Percentiles rank a stretch among this genome's conserved stretches.
Conservation (phyloP, 331 rosid species). For the Cydonia oblonga region DNA sequence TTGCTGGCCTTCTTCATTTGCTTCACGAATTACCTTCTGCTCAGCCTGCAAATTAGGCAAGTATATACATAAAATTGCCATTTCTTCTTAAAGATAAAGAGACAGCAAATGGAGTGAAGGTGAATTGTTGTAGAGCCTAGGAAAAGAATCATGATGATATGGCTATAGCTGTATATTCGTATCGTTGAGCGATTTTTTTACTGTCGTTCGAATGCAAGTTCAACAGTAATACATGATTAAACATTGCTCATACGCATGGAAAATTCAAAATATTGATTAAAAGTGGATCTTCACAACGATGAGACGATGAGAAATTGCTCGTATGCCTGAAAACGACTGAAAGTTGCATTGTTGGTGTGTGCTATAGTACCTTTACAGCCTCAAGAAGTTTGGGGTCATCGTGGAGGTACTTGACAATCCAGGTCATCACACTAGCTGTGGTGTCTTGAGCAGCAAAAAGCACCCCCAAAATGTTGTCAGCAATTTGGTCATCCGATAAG, state of each 20-base stretch:
- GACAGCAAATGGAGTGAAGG: not conserved
- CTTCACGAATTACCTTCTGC: constrained; percentile 41
- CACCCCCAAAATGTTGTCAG: constrained; percentile 84
- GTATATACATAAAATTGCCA: not conserved
- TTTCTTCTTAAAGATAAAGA: not conserved
- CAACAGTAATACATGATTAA: too few species aligned
- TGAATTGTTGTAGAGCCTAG: not conserved
- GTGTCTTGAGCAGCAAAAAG: constrained; percentile 96
- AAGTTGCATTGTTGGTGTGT: too few species aligned
- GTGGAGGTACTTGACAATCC: constrained; percentile 73
- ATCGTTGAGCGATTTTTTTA: too few species aligned
- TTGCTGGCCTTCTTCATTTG: constrained; percentile 35
- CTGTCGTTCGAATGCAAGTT: too few species aligned
- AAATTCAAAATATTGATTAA: too few species aligned
- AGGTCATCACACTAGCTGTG: constrained; percentile 83
- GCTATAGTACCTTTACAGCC: constrained; percentile 65
- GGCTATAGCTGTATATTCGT: not conserved
- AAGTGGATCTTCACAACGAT: not conserved
- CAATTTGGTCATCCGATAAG: constrained; percentile 57
- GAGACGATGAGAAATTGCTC: too few species aligned
- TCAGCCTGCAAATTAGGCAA: constrained; percentile 37
- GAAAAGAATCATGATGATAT: not conserved
- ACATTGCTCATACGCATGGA: not conserved
- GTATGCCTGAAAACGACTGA: not conserved
- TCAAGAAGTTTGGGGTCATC: constrained; percentile 68